These are phyloP conservation scores for Rhodosporidiobolus sp. DNA, from an alignment of 768 basidiomycete genomes.

Conservation along the genomic window DNA sequence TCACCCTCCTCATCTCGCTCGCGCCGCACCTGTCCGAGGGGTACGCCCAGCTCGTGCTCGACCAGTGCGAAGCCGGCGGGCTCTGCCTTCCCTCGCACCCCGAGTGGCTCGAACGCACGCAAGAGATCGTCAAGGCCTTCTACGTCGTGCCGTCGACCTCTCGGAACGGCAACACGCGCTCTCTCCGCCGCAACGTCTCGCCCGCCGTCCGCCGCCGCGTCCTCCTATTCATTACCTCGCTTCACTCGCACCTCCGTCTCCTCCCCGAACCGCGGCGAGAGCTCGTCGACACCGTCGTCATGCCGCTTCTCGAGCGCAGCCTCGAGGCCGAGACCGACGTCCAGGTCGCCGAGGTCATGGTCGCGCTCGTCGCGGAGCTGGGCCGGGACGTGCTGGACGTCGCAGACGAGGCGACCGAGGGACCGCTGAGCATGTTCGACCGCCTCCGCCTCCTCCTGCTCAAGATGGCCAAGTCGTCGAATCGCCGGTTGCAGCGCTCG, in stretches of 20 bases:
- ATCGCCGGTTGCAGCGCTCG: conserved; percentile 9
- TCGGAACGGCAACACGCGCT: conserved; percentile 4
- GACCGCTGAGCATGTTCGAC: conserved; percentile 40
- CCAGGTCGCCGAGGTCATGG: conserved; percentile 46
- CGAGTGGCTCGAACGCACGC: conserved; percentile 42
- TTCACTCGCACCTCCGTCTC: conserved; percentile 48
- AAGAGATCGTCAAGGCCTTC: conserved; percentile 38
- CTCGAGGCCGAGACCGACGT: conserved; percentile 46
- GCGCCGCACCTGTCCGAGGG: conserved; percentile 46
- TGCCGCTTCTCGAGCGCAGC: conserved; percentile 49
- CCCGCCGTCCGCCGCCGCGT: conserved; percentile 40
- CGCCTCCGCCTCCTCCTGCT: conserved; percentile 28
- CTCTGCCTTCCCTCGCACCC: conserved; percentile 42
- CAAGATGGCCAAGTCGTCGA: conserved; percentile 25
- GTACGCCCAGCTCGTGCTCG: conserved; percentile 38
- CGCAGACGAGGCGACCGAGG: conserved; percentile 34
- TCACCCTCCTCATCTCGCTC: conserved; percentile 48
- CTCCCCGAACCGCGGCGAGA: conserved; percentile 43
- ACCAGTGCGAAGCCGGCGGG: conserved; percentile 38
- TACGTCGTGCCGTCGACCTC: conserved; percentile 30
- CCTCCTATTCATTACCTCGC: conserved; percentile 35
- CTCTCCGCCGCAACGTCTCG: conserved; percentile 29
- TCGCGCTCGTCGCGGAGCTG: conserved; percentile 42
- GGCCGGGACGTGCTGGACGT: conserved; percentile 33
- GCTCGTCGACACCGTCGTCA: conserved; percentile 47